Conservation (phyloP, 352 stramenopile species). For the Blastocystis sp. region DNA sequence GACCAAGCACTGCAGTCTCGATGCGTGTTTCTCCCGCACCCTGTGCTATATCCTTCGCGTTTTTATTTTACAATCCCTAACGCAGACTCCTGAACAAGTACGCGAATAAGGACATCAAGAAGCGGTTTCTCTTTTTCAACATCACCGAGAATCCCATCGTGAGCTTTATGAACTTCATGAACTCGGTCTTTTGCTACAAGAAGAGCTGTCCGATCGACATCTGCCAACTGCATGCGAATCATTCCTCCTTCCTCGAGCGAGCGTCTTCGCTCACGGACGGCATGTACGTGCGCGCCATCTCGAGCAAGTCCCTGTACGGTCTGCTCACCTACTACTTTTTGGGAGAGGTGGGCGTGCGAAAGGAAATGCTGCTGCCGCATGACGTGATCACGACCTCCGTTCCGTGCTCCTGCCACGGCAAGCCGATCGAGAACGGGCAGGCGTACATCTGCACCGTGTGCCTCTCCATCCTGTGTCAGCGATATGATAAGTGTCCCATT, state of each 20-base stretch:
- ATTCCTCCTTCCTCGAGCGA: constrained; percentile 46
- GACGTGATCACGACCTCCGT: constrained; percentile 30
- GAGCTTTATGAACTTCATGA: constrained; percentile 62
- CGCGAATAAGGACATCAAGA: not conserved
- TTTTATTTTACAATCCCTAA: not conserved
- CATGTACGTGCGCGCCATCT: constrained; percentile 13
- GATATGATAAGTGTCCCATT: constrained; percentile 39
- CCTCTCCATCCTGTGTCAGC: constrained; percentile 47
- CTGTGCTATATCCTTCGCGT: constrained; percentile 54
- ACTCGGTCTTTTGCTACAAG: constrained; percentile 36
- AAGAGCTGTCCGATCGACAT: constrained; percentile 41
- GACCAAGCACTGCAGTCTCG: not conserved
- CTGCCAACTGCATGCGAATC: constrained; percentile 46
- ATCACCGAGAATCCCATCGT: constrained; percentile 50
- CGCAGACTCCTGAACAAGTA: constrained; percentile 22
- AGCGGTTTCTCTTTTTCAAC: constrained; percentile 54
- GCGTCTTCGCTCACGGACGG: constrained; percentile 9
- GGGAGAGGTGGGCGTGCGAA: constrained; percentile 8
- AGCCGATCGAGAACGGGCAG: constrained; percentile 54
- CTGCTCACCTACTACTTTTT: constrained; percentile 59
- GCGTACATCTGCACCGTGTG: constrained; percentile 62
- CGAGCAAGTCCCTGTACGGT: constrained; percentile 35
- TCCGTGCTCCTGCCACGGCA: constrained; percentile 59
- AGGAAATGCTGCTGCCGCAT: constrained; percentile 3
- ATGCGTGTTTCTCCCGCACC: constrained; percentile 39